Percentiles rank a stretch among this genome's conserved stretches.
phyloP scores from a whole-genome alignment of 2,329 filamentous ascomycete genomes.

The Calonectria honghensis region DNA sequence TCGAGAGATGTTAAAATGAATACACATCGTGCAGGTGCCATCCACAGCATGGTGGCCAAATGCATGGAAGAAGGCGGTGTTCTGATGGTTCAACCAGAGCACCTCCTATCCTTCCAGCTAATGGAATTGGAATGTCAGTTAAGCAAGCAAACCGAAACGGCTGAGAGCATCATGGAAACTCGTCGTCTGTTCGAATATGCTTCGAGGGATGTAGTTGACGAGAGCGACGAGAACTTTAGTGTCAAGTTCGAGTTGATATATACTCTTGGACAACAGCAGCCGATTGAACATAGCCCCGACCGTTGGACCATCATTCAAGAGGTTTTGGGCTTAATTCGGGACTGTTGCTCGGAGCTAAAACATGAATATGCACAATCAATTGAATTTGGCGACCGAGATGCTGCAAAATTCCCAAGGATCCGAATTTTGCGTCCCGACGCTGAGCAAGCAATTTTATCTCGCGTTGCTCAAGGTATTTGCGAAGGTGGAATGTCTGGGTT shows the following conservation, averaged over 20 bases:
- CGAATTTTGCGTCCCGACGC: conserved; percentile 66
- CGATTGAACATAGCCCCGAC: conserved; percentile 71
- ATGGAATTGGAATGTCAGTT: conserved; percentile 73
- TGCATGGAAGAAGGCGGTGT: conserved; percentile 73
- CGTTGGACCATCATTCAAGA: conserved; percentile 75
- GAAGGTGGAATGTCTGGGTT: conserved; percentile 64
- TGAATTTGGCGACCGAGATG: conserved; percentile 60
- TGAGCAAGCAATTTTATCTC: conserved; percentile 54
- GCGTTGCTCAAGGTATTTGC: conserved; percentile 55
- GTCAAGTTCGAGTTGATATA: conserved; percentile 78
- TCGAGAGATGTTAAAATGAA: conserved; percentile 68
- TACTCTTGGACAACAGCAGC: conserved; percentile 72
- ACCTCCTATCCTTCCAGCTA: conserved; percentile 78
- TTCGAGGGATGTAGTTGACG: conserved; percentile 76
- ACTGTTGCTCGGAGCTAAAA: conserved; percentile 56
- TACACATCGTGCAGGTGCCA: conserved; percentile 53
- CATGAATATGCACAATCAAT: conserved; percentile 61
- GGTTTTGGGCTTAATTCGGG: conserved; percentile 67
- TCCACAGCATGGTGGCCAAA: conserved; percentile 63
- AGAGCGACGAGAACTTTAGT: conserved; percentile 79
- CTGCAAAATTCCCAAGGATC: conserved; percentile 67
- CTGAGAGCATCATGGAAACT: conserved; percentile 59
- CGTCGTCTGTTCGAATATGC: conserved; percentile 67
- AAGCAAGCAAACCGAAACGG: conserved; percentile 51
- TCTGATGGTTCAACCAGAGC: conserved; percentile 77